Base-by-base conservation (phyloP, 1,284 basidiomycete genomes). In the Porogramme epimiltina region DNA sequence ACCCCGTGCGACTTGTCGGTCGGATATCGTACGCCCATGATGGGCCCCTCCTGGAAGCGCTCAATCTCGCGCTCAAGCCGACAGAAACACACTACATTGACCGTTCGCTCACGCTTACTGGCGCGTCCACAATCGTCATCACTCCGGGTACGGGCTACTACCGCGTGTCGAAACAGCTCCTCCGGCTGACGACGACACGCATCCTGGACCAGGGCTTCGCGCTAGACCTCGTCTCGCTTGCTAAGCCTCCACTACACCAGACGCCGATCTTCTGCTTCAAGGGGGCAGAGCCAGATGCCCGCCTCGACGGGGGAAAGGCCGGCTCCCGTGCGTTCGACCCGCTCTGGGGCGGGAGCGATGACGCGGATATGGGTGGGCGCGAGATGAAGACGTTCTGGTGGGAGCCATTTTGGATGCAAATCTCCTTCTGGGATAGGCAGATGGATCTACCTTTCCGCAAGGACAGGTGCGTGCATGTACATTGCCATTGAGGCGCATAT, bases 11-110 rank as follows among this genome's bases (percentile, higher is more conserved):
- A 22, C 75, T 93, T 18, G 83, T 92, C 5, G 93, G 94, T 2
- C 78, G 80, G 25, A 74, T 96, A 34, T 90, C 89, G 0, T 87
- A 87, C 67, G 95, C 97, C 0, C 93, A 98, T 65, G 94, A 98
- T 62, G 95, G 95, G 2, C 96, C 95, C 39, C 78, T 99, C 24
- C 82, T 99, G 8, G 96, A 99, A 70, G 93, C 95, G 1, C 80
- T 98, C 60, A 98, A 98, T 63, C 80, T 99, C 47, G 91, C 88
- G 1, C 80, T 98, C 18, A 97, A 96, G 65, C 93, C 95, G 0
- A 91, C 91, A 22, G 95, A 99, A 72, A 91, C 91, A 22, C 94
- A 98, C 68, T 98, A 96, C 68, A 89, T 99, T 60, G 96, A 99
- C 67, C 89, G 96, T 22, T 97, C 97, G 42, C 76, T 99, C 4